Percentiles rank a stretch among this genome's conserved stretches.
Conservation (phyloP, 495 filamentous ascomycete species). For the Thermochaetoides thermophila region DNA sequence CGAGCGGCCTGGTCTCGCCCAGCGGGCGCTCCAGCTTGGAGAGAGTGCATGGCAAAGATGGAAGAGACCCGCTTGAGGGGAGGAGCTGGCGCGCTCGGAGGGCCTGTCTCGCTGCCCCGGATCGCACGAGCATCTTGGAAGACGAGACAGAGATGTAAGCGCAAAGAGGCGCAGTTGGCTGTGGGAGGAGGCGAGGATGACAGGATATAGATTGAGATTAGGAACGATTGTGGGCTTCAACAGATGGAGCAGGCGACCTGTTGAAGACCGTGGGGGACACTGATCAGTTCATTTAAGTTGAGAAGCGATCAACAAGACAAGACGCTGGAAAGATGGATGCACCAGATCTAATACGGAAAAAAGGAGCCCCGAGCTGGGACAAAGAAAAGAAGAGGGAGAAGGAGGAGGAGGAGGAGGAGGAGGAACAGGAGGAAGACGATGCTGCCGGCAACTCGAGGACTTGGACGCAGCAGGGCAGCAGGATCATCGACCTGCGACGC, state of each 20-base stretch:
- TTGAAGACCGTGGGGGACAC: not conserved
- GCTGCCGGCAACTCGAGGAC: constrained; percentile 3
- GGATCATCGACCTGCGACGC: not conserved
- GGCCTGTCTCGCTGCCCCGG: constrained; percentile 8
- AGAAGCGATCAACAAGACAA: too few species aligned
- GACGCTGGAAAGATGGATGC: constrained; percentile 6
- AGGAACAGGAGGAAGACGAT: too few species aligned
- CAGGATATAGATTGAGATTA: not conserved
- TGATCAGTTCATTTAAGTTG: constrained; percentile 12
- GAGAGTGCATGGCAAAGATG: constrained; percentile 5
- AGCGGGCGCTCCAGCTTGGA: not conserved
- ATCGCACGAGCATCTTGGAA: constrained; percentile 17
- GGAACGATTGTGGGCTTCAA: constrained; percentile 3
- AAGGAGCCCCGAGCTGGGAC: too few species aligned
- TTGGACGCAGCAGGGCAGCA: not conserved
- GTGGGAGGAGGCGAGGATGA: not conserved
- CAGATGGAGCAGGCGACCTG: constrained; percentile 1
- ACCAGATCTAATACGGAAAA: constrained; percentile 1
- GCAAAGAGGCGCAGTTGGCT: not conserved
- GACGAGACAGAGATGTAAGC: not conserved
- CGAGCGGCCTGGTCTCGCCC: constrained; percentile 3
- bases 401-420: too few species aligned
- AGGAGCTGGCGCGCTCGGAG: constrained; percentile 12
- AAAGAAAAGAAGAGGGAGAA: too few species aligned
- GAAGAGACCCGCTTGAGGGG: constrained; percentile 1